Percentiles rank a stretch among this genome's conserved stretches.
These are phyloP conservation scores for Hyaloscypha bicolor DNA, from an alignment of 495 filamentous ascomycete species.

Conservation along the genomic window DNA sequence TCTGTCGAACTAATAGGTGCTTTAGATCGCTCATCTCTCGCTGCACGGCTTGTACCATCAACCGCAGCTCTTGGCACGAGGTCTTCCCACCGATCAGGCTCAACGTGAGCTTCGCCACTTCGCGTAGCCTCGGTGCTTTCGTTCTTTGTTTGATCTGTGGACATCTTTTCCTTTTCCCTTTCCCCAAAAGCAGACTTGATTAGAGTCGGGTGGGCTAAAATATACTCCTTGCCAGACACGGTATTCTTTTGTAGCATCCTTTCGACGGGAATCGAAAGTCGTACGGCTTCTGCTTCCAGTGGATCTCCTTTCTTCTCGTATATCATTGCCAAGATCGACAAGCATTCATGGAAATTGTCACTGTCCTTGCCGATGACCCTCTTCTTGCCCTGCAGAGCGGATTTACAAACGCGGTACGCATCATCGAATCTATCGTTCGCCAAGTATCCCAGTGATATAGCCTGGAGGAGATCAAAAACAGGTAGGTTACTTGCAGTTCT, in stretches of 20 bases:
- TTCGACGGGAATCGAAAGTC: neutral
- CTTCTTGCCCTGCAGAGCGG: neutral
- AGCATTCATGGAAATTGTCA: neutral
- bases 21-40: neutral
- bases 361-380: neutral
- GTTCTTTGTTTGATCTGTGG: no score
- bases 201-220: neutral
- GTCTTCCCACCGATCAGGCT: neutral
- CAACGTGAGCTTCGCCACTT: neutral
- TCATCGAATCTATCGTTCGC: neutral
- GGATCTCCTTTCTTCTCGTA: neutral
- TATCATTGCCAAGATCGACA: neutral
- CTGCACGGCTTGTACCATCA: neutral
- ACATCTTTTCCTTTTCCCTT: neutral
- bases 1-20: neutral
- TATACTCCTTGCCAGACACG: neutral
- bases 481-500: neutral
- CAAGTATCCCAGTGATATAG: neutral
- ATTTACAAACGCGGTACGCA: neutral
- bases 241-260: neutral
- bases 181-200: neutral
- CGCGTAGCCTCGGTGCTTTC: no score
- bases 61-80: neutral
- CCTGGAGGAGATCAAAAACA: neutral
- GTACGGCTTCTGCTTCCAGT: slow-evolving; percentile 1